phyloP scores from a whole-genome alignment of 2,329 filamentous ascomycete species.

The Colletotrichum cereale region DNA sequence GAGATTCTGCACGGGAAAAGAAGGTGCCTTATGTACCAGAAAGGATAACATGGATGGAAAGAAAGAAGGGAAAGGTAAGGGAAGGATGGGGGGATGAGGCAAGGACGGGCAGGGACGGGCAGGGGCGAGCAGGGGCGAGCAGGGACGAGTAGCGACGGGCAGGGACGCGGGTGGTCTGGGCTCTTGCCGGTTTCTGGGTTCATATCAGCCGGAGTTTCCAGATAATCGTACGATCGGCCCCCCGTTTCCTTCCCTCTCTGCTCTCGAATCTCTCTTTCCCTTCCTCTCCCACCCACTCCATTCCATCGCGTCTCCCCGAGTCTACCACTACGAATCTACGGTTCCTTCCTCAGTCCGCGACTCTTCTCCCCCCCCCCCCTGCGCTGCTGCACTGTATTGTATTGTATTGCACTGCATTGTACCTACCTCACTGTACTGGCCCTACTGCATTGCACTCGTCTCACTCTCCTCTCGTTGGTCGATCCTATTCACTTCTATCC shows the following conservation, averaged over 20 bases:
- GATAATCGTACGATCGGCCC: conserved; percentile 42
- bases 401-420: neutral
- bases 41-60: neutral
- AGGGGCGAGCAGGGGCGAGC: neutral
- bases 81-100: neutral
- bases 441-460: neutral
- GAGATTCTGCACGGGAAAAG: neutral
- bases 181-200: conserved; percentile 22
- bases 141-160: conserved; percentile 3
- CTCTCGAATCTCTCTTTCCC: conserved; percentile 24
- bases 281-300: conserved; percentile 22
- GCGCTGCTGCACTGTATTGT: neutral
- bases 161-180: conserved; percentile 32
- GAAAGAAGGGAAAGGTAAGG: too few species aligned
- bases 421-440: neutral
- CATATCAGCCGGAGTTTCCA: conserved; percentile 39
- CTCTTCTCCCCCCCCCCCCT: neutral
- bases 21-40: neutral
- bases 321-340: too few species aligned
- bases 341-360: neutral
- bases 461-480: neutral
- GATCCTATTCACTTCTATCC: neutral
- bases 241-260: conserved; percentile 29
- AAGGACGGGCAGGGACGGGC: neutral
- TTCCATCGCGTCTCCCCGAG: conserved; percentile 1